These are phyloP conservation scores for Ramalina intermedia DNA, from an alignment of 495 filamentous ascomycete species.

Conservation along the genomic window DNA sequence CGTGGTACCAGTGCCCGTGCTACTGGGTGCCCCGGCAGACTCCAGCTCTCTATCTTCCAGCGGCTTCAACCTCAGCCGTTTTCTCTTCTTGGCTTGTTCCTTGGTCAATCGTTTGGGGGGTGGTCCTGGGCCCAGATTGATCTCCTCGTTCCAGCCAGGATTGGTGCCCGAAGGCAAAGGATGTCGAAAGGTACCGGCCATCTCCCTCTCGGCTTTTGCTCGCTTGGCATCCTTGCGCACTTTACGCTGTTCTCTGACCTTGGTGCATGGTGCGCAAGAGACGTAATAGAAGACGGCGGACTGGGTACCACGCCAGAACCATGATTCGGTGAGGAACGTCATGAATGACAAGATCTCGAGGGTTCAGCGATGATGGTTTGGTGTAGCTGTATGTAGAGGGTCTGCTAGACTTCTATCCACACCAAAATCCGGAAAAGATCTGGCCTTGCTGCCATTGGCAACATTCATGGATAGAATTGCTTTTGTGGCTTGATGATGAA, in stretches of 20 bases:
- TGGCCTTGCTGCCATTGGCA: too few relatives aligned
- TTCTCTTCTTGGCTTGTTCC: constrained; percentile 18
- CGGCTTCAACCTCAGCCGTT: constrained; percentile 27
- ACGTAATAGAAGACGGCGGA: constrained; percentile 79
- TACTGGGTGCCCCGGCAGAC: constrained; percentile 16
- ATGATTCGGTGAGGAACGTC: constrained; percentile 17
- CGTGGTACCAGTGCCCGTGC: constrained; percentile 18
- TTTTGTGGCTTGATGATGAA: neutral
- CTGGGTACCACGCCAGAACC: constrained; percentile 46
- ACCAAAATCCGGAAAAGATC: too few relatives aligned
- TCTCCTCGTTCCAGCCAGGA: constrained; percentile 74
- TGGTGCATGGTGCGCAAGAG: constrained; percentile 68
- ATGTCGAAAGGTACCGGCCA: constrained; percentile 52
- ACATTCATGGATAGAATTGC: too few relatives aligned
- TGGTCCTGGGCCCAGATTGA: constrained; percentile 60
- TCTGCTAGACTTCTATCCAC: neutral
- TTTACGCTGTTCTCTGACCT: constrained; percentile 45
- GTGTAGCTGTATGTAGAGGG: neutral
- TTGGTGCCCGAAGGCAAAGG: constrained; percentile 74
- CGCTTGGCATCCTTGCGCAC: constrained; percentile 49
- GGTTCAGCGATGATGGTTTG: neutral
- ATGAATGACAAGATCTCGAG: neutral
- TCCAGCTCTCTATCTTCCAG: constrained; percentile 26
- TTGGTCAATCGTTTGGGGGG: constrained; percentile 44
- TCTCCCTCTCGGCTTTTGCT: constrained; percentile 43